These are phyloP conservation scores for Trifolium repens DNA, from an alignment of 306 rosid species.

Conservation along the genomic window DNA sequence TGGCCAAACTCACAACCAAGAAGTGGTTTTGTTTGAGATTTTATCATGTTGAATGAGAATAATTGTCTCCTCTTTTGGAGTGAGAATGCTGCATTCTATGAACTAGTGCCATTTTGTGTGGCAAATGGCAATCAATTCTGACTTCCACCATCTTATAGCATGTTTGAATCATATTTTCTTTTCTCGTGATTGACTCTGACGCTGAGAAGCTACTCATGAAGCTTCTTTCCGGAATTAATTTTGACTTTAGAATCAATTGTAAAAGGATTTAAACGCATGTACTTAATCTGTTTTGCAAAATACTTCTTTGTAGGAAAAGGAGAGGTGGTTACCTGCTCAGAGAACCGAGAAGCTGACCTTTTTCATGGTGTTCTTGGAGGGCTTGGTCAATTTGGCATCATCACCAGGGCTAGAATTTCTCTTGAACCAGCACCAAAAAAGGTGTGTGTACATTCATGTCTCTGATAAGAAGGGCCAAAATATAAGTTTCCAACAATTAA, in stretches of 20 bases:
- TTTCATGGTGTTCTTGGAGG: constrained; percentile 90
- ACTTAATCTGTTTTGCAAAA: constrained; percentile 19
- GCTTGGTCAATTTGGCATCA: constrained; percentile 96
- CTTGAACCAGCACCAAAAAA: constrained; percentile 84
- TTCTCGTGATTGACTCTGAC: no score
- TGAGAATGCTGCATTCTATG: no score
- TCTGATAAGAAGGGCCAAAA: background rate
- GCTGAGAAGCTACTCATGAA: no score
- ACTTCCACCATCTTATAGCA: background rate
- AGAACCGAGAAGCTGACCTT: constrained; percentile 69
- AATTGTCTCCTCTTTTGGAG: background rate
- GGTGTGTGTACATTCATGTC: constrained; percentile 50
- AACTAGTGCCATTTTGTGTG: no score
- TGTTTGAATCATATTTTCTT: no score
- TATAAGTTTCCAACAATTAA: no score
- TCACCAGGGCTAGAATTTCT: constrained; percentile 82
- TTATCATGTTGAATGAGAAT: no score
- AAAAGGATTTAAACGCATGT: no score
- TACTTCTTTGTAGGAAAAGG: constrained; percentile 73
- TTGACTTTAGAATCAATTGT: no score
- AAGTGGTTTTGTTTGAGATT: no score
- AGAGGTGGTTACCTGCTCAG: constrained; percentile 80
- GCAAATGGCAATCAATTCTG: background rate
- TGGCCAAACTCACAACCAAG: no score
- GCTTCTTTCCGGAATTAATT: no score